Evolutionary conservation across 2,329 filamentous ascomycete genomes (phyloP).

Genomic region (Penicillium sumatraense): DNA sequence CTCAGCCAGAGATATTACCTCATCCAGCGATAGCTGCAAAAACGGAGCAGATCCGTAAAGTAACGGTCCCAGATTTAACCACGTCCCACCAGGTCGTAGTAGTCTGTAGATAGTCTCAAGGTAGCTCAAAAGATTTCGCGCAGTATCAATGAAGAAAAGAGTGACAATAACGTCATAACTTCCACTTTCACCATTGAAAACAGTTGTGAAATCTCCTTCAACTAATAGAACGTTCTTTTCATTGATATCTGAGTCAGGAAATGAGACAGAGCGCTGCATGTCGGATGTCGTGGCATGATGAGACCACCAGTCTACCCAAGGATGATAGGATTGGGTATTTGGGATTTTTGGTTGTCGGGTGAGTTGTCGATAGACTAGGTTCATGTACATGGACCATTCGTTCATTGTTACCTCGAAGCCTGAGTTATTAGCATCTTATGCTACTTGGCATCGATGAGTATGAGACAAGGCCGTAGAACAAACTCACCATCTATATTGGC

Average conservation of each 20-base stretch:
- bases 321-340: conserved; percentile 44
- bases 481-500: conserved; percentile 45
- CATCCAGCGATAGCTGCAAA: conserved; percentile 60
- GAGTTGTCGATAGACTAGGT: conserved; percentile 58
- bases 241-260: conserved; percentile 50
- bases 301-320: conserved; percentile 62
- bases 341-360: conserved; percentile 33
- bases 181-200: conserved; percentile 28
- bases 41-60: conserved; percentile 61
- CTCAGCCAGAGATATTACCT: conserved; percentile 55
- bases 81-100: conserved; percentile 54
- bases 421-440: conserved; percentile 17
- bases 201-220: conserved; percentile 62
- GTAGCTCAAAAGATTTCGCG: conserved; percentile 60
- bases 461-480: not conserved
- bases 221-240: conserved; percentile 43
- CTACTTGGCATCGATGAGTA: too few species aligned
- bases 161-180: conserved; percentile 58
- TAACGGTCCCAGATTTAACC: conserved; percentile 63
- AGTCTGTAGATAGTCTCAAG: conserved; percentile 58
- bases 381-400: conserved; percentile 65
- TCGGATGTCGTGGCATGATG: conserved; percentile 57
- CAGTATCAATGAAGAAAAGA: conserved; percentile 66
- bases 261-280: conserved; percentile 52
- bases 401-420: conserved; percentile 60